phyloP scores from a whole-genome alignment of 495 filamentous ascomycete species.

The Aspergillus mulundensis region DNA sequence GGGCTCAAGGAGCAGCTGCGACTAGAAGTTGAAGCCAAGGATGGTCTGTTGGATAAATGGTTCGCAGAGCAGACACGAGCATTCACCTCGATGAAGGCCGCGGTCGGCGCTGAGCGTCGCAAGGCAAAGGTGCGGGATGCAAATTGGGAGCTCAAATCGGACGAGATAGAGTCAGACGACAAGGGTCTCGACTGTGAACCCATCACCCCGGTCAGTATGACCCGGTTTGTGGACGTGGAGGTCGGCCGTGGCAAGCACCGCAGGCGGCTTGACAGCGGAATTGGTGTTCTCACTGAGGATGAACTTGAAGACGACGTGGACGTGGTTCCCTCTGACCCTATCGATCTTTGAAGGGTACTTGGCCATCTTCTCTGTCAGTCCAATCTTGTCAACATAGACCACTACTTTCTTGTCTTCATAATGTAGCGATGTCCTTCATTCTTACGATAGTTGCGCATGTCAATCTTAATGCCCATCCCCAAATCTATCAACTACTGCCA shows the following conservation, averaged over 20 bases:
- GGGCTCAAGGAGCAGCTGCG: conserved; percentile 35
- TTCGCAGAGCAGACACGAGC: conserved; percentile 34
- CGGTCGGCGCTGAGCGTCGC: conserved; percentile 32
- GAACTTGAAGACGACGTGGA: conserved; percentile 34
- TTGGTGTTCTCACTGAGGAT: conserved; percentile 62
- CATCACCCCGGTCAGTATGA: conserved; percentile 44
- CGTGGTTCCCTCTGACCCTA: conserved; percentile 17
- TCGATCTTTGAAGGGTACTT: conserved; percentile 20
- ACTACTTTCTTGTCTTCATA: background rate
- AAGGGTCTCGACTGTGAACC: conserved; percentile 41
- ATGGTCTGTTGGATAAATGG: conserved; percentile 38
- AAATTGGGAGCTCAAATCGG: conserved; percentile 41
- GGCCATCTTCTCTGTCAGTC: background rate
- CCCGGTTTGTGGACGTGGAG: conserved; percentile 45
- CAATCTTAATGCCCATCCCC: background rate
- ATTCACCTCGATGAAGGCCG: conserved; percentile 40
- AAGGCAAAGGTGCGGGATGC: conserved; percentile 37
- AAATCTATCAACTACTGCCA: background rate
- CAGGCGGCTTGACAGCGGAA: conserved; percentile 55
- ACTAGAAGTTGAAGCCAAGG: conserved; percentile 33
- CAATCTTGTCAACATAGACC: background rate
- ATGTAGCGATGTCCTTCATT: background rate
- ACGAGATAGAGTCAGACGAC: conserved; percentile 50
- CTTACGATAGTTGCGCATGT: background rate
- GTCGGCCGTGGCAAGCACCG: conserved; percentile 42